Conservation (phyloP, 352 stramenopile species). For the Thraustotheca clavata region DNA sequence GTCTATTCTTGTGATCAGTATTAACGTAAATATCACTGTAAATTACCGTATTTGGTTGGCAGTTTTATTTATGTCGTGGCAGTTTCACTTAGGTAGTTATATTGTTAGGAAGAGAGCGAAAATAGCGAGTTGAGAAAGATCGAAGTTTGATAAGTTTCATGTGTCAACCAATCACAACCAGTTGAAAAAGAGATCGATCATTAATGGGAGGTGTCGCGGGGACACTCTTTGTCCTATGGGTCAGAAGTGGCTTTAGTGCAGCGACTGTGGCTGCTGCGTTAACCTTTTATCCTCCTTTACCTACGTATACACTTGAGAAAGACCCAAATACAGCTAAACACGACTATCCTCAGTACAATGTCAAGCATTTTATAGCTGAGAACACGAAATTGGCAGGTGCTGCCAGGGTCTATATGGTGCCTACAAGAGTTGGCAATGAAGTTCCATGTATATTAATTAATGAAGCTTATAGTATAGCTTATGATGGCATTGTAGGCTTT, state of each 20-base stretch:
- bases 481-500: slow-evolving; percentile 21
- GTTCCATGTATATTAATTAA: slow-evolving; percentile 11
- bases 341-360: slow-evolving; percentile 10
- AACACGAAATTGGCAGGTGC: background rate
- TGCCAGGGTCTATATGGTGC: background rate
- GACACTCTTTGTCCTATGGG: slow-evolving; percentile 23
- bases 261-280: slow-evolving; percentile 24
- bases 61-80: too few species aligned
- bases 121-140: too few species aligned
- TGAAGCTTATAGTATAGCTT: background rate
- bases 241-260: slow-evolving; percentile 22
- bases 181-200: background rate
- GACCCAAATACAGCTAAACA: background rate
- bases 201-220: slow-evolving; percentile 22
- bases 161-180: too few species aligned
- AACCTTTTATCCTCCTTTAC: slow-evolving; percentile 24
- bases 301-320: slow-evolving; percentile 22
- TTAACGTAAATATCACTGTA: too few species aligned
- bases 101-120: too few species aligned
- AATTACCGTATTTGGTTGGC: too few species aligned
- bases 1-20: too few species aligned
- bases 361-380: slow-evolving; percentile 10
- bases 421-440: background rate
- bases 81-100: too few species aligned
- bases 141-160: too few species aligned